Evolutionary conservation across 352 stramenopile species (phyloP).

Genomic region (Aphanomyces cochlioides): DNA sequence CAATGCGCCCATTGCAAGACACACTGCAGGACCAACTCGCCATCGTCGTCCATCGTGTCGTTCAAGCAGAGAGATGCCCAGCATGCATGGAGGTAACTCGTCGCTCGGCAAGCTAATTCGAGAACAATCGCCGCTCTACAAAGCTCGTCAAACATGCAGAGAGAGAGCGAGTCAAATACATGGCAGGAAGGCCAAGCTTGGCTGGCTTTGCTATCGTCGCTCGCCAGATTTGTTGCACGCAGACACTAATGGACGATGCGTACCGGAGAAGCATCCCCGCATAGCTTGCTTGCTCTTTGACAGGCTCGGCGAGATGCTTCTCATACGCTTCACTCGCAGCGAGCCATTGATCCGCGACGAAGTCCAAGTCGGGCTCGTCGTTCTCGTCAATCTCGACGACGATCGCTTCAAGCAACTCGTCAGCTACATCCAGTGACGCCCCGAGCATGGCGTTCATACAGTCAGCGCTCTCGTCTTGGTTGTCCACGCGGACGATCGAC

Average conservation of each 20-base stretch:
- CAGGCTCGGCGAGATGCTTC: conserved; percentile 59
- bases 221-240: conserved; percentile 55
- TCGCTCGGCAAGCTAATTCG: conserved; percentile 36
- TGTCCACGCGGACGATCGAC: not conserved
- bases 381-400: conserved; percentile 1
- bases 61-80: conserved; percentile 17
- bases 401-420: conserved; percentile 39
- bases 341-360: not conserved
- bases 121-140: conserved; percentile 45
- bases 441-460: conserved; percentile 37
- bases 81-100: conserved; percentile 8
- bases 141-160: not conserved
- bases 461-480: not conserved
- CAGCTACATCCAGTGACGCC: conserved; percentile 35
- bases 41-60: not conserved
- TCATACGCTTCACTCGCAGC: conserved; percentile 41
- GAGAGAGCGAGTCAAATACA: not conserved
- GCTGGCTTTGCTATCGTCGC: conserved; percentile 13
- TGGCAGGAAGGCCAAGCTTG: too few species aligned
- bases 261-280: conserved; percentile 41
- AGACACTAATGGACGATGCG: conserved; percentile 55
- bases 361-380: not conserved
- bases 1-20: conserved; percentile 2
- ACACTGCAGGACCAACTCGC: not conserved
- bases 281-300: conserved; percentile 34